Evolutionary conservation across 164 flowering plant genomes (phyloP).

Genomic region (Tinospora cordifolia): DNA sequence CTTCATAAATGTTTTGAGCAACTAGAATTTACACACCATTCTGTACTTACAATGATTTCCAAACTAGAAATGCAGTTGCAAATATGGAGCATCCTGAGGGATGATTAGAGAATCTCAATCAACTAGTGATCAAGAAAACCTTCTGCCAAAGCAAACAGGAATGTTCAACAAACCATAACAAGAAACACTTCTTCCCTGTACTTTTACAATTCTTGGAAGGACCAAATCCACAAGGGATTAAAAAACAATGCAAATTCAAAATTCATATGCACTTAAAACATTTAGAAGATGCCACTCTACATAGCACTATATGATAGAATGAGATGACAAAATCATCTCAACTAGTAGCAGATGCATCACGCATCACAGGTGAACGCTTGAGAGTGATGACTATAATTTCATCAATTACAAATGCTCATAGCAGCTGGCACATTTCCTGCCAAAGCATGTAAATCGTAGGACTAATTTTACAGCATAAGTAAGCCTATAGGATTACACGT

Average conservation of each 20-base stretch:
- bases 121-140: background rate
- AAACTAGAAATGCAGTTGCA: background rate
- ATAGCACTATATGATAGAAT: no score
- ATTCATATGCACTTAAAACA: background rate
- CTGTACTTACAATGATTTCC: background rate
- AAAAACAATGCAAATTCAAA: no score
- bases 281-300: no score
- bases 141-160: background rate
- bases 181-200: background rate
- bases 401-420: no score
- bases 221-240: background rate
- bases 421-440: no score
- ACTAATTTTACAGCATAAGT: no score
- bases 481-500: no score
- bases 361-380: no score
- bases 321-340: no score
- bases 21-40: background rate
- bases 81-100: background rate
- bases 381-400: no score
- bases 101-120: background rate
- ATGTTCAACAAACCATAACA: background rate
- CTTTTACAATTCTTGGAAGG: background rate
- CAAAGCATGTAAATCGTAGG: no score
- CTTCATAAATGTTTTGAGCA: background rate
- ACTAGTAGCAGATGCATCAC: no score